Evolutionary conservation across 805 yeast genomes (phyloP), one percentile per base, ranked within the genome.

Genomic region (Pachysolen tannophilus): DNA sequence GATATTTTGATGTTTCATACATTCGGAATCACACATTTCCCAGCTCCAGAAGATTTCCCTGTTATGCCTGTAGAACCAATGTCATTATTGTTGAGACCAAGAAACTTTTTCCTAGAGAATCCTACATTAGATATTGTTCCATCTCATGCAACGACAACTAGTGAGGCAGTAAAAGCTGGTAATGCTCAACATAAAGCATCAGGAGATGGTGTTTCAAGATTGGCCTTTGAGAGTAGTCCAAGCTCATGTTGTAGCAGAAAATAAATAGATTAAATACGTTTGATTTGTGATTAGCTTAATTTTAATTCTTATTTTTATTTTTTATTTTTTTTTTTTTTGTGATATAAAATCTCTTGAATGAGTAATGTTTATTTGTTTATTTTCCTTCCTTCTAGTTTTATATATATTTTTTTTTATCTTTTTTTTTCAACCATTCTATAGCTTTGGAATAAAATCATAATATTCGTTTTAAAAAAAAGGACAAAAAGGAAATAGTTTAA

Each of bases 11-110:
- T 78, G 49, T 83, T 76, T 77, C 88, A 82, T 59, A 82, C 90
- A 20, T 82, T 83, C 50, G 92, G 92, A 50, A 74, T 82, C 46
- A 77, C 90, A 23, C 94, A 82, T 56, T 78, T 82, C 73, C 94
- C 94, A 40, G 79, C 88, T 10, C 90, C 92, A 40, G 92, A 82
- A 63, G 94, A 82, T 58, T 82, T 82, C 79, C 92, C 92, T 38
- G 72, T 82, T 44, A 82, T 82, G 92, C 92, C 92, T 32, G 81
- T 86, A 33, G 94, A 82, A 61, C 82, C 85, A 50, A 78, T 82
- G 49, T 74, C 80, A 40, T 64, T 82, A 46, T 63, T 78, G 62
- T 64, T 82, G 54, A 73, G 88, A 58, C 92, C 92, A 47, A 69
- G 90, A 55, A 76, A 82, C 60, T 77, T 82, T 65, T 82, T 82